Evolutionary conservation across 2,329 filamentous ascomycete genomes (phyloP).

Genomic region (Trichoderma semiorbis): DNA sequence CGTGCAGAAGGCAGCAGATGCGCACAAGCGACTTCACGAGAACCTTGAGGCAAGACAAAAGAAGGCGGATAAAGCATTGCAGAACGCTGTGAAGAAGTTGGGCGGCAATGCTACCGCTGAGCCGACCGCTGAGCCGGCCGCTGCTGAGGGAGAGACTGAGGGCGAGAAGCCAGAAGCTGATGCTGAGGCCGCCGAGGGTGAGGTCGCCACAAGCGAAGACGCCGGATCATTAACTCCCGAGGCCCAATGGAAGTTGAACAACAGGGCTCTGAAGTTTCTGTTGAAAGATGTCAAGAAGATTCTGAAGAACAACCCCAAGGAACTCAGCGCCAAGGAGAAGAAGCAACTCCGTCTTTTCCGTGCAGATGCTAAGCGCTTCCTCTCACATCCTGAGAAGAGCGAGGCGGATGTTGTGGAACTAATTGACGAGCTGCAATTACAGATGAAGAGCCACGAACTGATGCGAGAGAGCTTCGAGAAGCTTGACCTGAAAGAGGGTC

Average conservation of each 20-base stretch:
- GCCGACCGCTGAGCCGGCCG: conserved; percentile 18
- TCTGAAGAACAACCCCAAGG: conserved; percentile 41
- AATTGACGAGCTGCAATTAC: conserved; percentile 31
- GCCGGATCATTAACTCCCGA: conserved; percentile 24
- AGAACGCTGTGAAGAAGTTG: conserved; percentile 21
- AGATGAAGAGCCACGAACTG: conserved; percentile 34
- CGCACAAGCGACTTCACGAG: conserved; percentile 24
- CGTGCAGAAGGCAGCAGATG: conserved; percentile 54
- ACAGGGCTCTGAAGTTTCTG: conserved; percentile 28
- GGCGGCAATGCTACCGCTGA: conserved; percentile 18
- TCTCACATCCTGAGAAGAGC: conserved; percentile 40
- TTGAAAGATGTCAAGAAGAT: conserved; percentile 34
- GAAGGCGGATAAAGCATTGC: conserved; percentile 26
- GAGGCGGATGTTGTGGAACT: conserved; percentile 30
- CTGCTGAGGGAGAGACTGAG: conserved; percentile 15
- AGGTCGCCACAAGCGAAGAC: conserved; percentile 23
- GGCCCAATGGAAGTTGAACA: conserved; percentile 27
- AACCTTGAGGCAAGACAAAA: conserved; percentile 29
- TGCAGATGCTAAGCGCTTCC: conserved; percentile 58
- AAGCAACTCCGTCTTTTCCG: conserved; percentile 71
- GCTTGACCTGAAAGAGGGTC: conserved; percentile 23
- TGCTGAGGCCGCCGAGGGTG: conserved; percentile 23
- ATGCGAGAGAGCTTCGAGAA: conserved; percentile 32
- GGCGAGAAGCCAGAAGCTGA: conserved; percentile 20
- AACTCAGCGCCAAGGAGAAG: conserved; percentile 68